These are phyloP conservation scores for Pythium graminicola DNA, from an alignment of 352 stramenopile species.

Conservation along the genomic window DNA sequence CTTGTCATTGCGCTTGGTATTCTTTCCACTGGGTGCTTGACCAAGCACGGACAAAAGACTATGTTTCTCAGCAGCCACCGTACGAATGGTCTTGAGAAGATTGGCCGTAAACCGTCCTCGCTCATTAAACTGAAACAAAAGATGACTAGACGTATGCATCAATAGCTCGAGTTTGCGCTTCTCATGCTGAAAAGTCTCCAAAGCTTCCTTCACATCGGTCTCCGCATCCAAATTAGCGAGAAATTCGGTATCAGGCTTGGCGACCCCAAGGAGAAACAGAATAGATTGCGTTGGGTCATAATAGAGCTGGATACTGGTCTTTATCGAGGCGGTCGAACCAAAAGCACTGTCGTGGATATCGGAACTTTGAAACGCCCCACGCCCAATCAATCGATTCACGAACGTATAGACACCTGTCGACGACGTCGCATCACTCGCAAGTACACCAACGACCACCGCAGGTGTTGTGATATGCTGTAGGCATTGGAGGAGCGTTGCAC, in stretches of 20 bases:
- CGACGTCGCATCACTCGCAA: slow-evolving; percentile 25
- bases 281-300: slow-evolving; percentile 43
- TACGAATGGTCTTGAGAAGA: slow-evolving; percentile 42
- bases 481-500: slow-evolving; percentile 27
- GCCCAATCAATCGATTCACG: slow-evolving; percentile 58
- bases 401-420: slow-evolving; percentile 35
- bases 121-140: slow-evolving; percentile 50
- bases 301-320: slow-evolving; percentile 47
- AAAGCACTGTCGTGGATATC: slow-evolving; percentile 14
- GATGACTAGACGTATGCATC: slow-evolving; percentile 48
- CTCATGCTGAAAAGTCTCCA: slow-evolving; percentile 35
- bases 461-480: slow-evolving; percentile 33
- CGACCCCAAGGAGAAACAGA: slow-evolving; percentile 51
- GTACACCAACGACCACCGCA: slow-evolving; percentile 38
- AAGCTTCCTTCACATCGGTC: slow-evolving; percentile 11
- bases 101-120: slow-evolving; percentile 32
- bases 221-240: slow-evolving; percentile 16
- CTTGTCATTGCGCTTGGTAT: slow-evolving; percentile 26
- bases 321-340: neutral
- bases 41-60: slow-evolving; percentile 36
- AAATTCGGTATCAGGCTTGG: slow-evolving; percentile 33
- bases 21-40: slow-evolving; percentile 13
- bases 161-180: slow-evolving; percentile 63
- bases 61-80: slow-evolving; percentile 48
- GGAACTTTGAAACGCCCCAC: slow-evolving; percentile 39